Evolutionary conservation across 225 moss, liverwort and hornwort species (phyloP).

Genomic region (Asterella californica): DNA sequence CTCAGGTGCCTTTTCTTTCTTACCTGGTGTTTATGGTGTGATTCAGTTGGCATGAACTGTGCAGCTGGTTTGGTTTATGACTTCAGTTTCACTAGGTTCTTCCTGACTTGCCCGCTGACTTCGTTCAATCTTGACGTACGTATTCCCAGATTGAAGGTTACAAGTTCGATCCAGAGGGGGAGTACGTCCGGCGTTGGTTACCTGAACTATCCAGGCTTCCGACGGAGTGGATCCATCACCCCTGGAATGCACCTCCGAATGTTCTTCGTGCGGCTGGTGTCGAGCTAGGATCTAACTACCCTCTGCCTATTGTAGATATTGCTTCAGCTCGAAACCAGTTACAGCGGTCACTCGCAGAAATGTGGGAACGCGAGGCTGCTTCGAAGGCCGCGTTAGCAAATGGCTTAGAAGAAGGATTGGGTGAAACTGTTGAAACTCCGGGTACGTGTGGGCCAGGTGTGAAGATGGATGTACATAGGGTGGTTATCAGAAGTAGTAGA

Average conservation of each 20-base stretch:
- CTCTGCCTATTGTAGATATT: conserved; percentile 84
- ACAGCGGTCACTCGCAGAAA: conserved; percentile 77
- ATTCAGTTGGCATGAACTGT: neutral
- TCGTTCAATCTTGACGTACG: neutral
- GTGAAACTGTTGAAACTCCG: conserved; percentile 76
- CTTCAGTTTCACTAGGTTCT: neutral
- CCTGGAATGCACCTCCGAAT: conserved; percentile 89
- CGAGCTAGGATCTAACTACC: conserved; percentile 89
- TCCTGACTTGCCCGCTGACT: neutral
- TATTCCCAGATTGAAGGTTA: conserved; percentile 81
- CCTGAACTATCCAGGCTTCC: conserved; percentile 92
- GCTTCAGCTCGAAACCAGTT: conserved; percentile 65
- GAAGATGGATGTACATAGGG: conserved; percentile 87
- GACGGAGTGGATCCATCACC: conserved; percentile 97
- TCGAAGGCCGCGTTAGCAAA: conserved; percentile 73
- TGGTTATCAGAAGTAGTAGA: conserved; percentile 53
- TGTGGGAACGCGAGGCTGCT: conserved; percentile 97
- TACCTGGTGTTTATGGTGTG: neutral
- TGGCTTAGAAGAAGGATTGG: conserved; percentile 90
- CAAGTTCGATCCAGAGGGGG: conserved; percentile 90
- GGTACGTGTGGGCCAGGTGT: conserved; percentile 63
- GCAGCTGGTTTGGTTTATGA: neutral
- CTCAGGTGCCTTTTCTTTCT: conserved; percentile 52
- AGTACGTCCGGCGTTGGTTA: conserved; percentile 94
- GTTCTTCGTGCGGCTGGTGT: conserved; percentile 93